Percentiles rank a stretch among this genome's conserved stretches.
phyloP scores from a whole-genome alignment of 768 basidiomycete genomes.

The Lanmaoa rubissima region DNA sequence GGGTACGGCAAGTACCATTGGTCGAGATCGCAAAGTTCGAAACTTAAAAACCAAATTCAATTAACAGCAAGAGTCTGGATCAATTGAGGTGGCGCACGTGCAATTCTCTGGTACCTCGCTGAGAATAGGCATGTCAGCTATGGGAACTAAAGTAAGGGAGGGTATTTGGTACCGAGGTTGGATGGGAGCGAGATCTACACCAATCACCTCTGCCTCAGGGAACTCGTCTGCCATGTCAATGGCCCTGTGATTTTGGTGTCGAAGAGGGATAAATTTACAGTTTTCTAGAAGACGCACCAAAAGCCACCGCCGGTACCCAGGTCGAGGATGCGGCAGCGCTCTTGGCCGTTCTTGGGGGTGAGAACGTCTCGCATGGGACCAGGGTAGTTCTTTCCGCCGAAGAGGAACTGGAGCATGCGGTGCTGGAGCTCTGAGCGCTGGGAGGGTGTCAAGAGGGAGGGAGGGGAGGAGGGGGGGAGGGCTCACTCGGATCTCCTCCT shows the following conservation, averaged over 20 bases:
- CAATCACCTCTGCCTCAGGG: slow-evolving; percentile 61
- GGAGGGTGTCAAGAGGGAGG: slow-evolving; percentile 2
- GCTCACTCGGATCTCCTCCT: slow-evolving; percentile 60
- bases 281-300: slow-evolving; percentile 42
- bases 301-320: slow-evolving; percentile 65
- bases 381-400: slow-evolving; percentile 60
- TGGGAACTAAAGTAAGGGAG: not conserved
- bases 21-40: slow-evolving; percentile 71
- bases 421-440: slow-evolving; percentile 66
- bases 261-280: not conserved
- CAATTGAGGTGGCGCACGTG: slow-evolving; percentile 49
- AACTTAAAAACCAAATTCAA: slow-evolving; percentile 39
- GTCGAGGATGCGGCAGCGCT: slow-evolving; percentile 51
- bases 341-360: slow-evolving; percentile 33
- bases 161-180: slow-evolving; percentile 56
- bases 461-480: not conserved
- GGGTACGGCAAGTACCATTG: slow-evolving; percentile 60
- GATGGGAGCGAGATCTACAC: slow-evolving; percentile 69
- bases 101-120: slow-evolving; percentile 69
- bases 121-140: slow-evolving; percentile 19
- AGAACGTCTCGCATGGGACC: slow-evolving; percentile 62
- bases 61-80: not conserved
- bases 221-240: slow-evolving; percentile 75
- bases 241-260: slow-evolving; percentile 44
- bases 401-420: slow-evolving; percentile 64